A percentile compares a stretch with the other conserved stretches of the same genome.
Evolutionary conservation across 768 basidiomycete genomes (phyloP).

Genomic region (Boletus subcaerulescens): DNA sequence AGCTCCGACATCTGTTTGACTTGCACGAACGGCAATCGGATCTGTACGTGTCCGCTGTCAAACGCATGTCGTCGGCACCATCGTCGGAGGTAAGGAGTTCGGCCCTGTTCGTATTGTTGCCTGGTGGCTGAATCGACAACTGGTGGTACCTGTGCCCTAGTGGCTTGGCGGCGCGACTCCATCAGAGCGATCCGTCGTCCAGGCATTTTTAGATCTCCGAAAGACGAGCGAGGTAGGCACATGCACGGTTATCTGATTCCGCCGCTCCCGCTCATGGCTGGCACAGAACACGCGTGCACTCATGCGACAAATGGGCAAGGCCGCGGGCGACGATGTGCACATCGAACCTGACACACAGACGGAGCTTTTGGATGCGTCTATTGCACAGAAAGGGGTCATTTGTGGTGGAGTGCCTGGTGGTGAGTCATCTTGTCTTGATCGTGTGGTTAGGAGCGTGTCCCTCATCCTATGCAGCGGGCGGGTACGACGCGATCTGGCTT

Average conservation of each 20-base stretch:
- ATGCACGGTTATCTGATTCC: background rate
- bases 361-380: constrained; percentile 71
- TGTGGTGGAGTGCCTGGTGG: constrained; percentile 97
- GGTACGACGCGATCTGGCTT: constrained; percentile 96
- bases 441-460: background rate
- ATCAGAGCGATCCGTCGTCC: constrained; percentile 37
- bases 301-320: constrained; percentile 83
- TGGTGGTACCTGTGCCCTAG: constrained; percentile 29
- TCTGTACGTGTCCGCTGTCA: constrained; percentile 55
- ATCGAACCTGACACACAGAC: constrained; percentile 93
- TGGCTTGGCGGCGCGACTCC: constrained; percentile 36
- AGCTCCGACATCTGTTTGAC: constrained; percentile 49
- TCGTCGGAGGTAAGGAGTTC: constrained; percentile 46
- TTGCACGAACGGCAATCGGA: constrained; percentile 46
- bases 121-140: background rate
- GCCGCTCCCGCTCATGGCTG: background rate
- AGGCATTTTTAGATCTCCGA: constrained; percentile 58
- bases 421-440: constrained; percentile 35
- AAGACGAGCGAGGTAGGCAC: constrained; percentile 52
- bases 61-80: constrained; percentile 59
- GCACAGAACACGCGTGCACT: constrained; percentile 66
- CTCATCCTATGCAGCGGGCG: constrained; percentile 64
- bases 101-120: constrained; percentile 12
- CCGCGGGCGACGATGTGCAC: constrained; percentile 59
- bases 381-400: constrained; percentile 77